Evolutionary conservation across 352 stramenopile species (phyloP).

Genomic region (Globisporangium lucens): DNA sequence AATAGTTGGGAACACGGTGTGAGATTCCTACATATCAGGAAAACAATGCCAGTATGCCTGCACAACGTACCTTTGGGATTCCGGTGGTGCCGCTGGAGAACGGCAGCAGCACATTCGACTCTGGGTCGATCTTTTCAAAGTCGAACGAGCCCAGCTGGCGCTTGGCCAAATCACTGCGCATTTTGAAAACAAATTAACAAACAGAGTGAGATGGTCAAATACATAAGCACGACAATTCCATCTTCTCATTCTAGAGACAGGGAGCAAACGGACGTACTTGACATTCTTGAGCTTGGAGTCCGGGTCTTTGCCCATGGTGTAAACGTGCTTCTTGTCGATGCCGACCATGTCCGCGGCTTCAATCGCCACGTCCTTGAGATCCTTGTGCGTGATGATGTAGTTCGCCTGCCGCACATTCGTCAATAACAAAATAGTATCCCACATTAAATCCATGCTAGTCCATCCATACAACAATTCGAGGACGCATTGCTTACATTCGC

Average conservation of each 20-base stretch:
- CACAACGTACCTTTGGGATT: constrained; percentile 49
- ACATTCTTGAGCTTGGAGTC: constrained; percentile 36
- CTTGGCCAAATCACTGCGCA: constrained; percentile 37
- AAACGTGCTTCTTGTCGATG: constrained; percentile 36
- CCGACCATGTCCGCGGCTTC: constrained; percentile 33
- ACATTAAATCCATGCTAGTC: not conserved
- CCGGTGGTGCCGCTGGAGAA: constrained; percentile 95
- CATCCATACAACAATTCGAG: not conserved
- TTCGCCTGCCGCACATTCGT: constrained; percentile 24
- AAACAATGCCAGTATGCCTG: not conserved
- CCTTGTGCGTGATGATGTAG: constrained; percentile 54
- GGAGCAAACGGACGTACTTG: constrained; percentile 34
- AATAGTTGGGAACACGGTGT: not conserved
- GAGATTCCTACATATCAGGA: not conserved
- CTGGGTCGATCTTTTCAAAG: constrained; percentile 61
- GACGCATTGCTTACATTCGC: constrained; percentile 28
- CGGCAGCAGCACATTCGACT: constrained; percentile 57
- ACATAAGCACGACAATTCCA: not conserved
- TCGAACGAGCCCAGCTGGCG: constrained; percentile 39
- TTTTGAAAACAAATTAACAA: not conserved
- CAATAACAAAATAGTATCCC: not conserved
- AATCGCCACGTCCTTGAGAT: constrained; percentile 40
- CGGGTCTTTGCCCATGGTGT: constrained; percentile 39
- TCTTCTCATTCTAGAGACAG: not conserved
- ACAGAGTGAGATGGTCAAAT: not conserved